Conservation (phyloP, 75 land plant genomes). For the Pinus tabuliformis region DNA sequence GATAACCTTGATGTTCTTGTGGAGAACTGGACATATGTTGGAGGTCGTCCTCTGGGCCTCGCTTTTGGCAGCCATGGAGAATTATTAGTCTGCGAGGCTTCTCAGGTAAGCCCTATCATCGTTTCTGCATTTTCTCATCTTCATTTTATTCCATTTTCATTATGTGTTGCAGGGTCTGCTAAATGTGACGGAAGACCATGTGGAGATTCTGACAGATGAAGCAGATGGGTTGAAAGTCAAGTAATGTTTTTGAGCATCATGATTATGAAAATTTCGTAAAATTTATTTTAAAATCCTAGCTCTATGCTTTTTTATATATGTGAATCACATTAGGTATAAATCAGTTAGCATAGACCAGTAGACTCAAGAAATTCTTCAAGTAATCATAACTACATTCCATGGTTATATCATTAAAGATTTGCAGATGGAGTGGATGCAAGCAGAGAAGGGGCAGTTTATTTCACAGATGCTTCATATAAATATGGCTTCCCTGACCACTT, state of each 20-base stretch:
- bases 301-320: too few species aligned
- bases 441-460: conserved; percentile 63
- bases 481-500: conserved; percentile 7
- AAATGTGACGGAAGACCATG: conserved; percentile 26
- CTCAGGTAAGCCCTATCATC: conserved; percentile 12
- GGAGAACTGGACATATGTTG: conserved; percentile 50
- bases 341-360: too few species aligned
- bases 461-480: conserved; percentile 75
- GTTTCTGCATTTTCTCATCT: neutral
- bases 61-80: conserved; percentile 35
- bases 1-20: conserved; percentile 11
- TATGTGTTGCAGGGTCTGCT: conserved; percentile 48
- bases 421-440: conserved; percentile 32
- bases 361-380: too few species aligned
- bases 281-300: too few species aligned
- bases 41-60: conserved; percentile 77
- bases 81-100: conserved; percentile 58
- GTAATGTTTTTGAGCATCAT: neutral
- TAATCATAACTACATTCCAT: too few species aligned
- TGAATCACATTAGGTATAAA: too few species aligned
- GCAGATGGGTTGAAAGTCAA: conserved; percentile 55
- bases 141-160: too few species aligned
- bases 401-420: too few species aligned
- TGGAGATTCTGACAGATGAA: conserved; percentile 48
- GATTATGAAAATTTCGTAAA: too few species aligned